phyloP scores from a whole-genome alignment of 805 yeast genomes.

The Candida railenensis region DNA sequence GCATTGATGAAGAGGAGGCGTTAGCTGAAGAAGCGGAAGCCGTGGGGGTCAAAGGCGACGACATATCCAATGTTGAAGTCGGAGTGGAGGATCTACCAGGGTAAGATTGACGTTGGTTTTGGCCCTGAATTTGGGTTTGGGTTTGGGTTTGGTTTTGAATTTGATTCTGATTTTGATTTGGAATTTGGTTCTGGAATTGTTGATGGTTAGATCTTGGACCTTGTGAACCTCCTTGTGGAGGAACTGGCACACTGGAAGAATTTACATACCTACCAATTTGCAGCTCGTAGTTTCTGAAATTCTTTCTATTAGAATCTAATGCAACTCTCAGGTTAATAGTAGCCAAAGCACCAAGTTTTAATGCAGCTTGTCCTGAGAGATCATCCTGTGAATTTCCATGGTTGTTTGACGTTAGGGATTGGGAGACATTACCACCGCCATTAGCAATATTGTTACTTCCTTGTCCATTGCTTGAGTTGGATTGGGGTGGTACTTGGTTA shows the following conservation, averaged over 20 bases:
- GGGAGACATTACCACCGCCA: background rate
- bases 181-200: slow-evolving; percentile 13
- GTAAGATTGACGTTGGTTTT: background rate
- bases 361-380: slow-evolving; percentile 21
- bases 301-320: slow-evolving; percentile 40
- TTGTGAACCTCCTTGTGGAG: background rate
- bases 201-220: slow-evolving; percentile 11
- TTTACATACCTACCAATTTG: slow-evolving; percentile 5
- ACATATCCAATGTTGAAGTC: background rate
- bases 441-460: background rate
- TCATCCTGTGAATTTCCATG: slow-evolving; percentile 1
- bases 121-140: background rate
- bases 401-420: background rate
- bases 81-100: background rate
- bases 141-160: background rate
- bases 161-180: slow-evolving; percentile 1
- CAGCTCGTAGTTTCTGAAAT: slow-evolving; percentile 7
- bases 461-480: background rate
- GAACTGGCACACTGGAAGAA: slow-evolving; percentile 1
- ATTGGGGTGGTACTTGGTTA: background rate
- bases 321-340: slow-evolving; percentile 60
- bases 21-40: slow-evolving; percentile 9
- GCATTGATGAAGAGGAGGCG: slow-evolving; percentile 29
- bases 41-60: slow-evolving; percentile 6
- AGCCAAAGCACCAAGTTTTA: slow-evolving; percentile 65